Evolutionary conservation across 768 basidiomycete species (phyloP), one percentile per base, ranked within the genome.

Genomic region (Suillus americanus): DNA sequence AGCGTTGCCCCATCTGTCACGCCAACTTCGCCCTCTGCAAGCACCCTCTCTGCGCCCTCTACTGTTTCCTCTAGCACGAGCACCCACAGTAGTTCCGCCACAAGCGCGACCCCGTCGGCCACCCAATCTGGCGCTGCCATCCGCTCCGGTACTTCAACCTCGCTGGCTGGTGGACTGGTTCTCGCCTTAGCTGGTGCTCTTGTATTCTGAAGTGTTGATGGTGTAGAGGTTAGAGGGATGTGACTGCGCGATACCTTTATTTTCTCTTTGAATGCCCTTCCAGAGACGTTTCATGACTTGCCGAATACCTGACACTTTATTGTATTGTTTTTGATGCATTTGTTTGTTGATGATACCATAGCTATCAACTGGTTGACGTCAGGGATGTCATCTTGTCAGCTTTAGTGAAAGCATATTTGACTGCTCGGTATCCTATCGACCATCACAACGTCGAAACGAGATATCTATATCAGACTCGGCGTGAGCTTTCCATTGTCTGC

Each of bases 41-140:
- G 79, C 51, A 73, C 70, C 3, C 67, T 76, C 18, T 72, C 73
- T 54, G 72, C 65, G 69, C 45, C 73, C 71, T 46, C 67, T 60
- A 38, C 70, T 64, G 5, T 69, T 68, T 45, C 70, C 64, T 43
- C 61, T 63, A 60, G 62, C 23, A 60, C 70, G 28, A 37, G 10
- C 54, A 38, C 23, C 25, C 50, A 40, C 35, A 55, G 33, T 37
- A 35, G 9, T 10, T 12, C 25, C 5, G 16, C 28, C 14, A 25
- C 62, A 6, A 63, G 13, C 9, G 28, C 54, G 2, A 41, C 69
- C 4, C 9, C 70, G 0, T 66, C 75, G 20, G 12, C 74, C 3
- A 70, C 70, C 12, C 38, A 65, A 1, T 53, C 64, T 43, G 67
- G 28, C 1, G 74, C 74, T 23, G 75, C 74, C 7, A 56, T 60